Base-by-base conservation (phyloP, 163 green algal species). In the Chlorella variabilis region DNA sequence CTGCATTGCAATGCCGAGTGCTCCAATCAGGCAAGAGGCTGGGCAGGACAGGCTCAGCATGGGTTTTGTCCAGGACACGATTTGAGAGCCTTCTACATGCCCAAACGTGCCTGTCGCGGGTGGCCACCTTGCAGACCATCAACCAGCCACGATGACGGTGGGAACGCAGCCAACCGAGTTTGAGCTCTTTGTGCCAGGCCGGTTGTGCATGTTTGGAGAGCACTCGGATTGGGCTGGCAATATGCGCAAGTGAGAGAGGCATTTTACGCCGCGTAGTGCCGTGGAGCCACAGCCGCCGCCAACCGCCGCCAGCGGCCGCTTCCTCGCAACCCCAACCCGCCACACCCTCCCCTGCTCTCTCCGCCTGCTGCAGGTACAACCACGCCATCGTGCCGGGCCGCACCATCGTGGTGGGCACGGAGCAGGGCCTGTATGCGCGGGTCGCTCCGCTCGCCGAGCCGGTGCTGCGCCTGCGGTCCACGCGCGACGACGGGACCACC, bases 131-230 rank as follows among this genome's bases (percentile, higher is more conserved):
- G n/a, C n/a, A n/a, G n/a, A n/a, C n/a, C n/a, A n/a, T n/a, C n/a
- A n/a, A n/a, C n/a, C n/a, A n/a, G n/a, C n/a, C n/a, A n/a, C n/a
- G n/a, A n/a, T n/a, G n/a, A n/a, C n/a, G n/a, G n/a, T n/a, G n/a
- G n/a, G n/a, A n/a, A n/a, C n/a, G 45, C 45, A 54, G 45, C 45
- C 45, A 11, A 15, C 45, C 45, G 45, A 36, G 7, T 29, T 83
- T 15, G 87, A 92, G 33, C 58, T 94, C 17, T 93, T 93, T 65
- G 89, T 93, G 15, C 77, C 78, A 25, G 90, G 90, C 11, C 61
- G 90, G 0, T 66, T 94, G 17, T 93, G 89, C 82, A 62, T 94
- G 20, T 85, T 94, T 73, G 90, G 90, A 33, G 90, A 94, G 79
- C 90, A 94, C 83, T 78, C 42, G 2, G 90, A 94, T 69, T 94